Evolutionary conservation across 345 rosid species (phyloP), one percentile per base, ranked within the genome.

Genomic region (Psidium guajava): DNA sequence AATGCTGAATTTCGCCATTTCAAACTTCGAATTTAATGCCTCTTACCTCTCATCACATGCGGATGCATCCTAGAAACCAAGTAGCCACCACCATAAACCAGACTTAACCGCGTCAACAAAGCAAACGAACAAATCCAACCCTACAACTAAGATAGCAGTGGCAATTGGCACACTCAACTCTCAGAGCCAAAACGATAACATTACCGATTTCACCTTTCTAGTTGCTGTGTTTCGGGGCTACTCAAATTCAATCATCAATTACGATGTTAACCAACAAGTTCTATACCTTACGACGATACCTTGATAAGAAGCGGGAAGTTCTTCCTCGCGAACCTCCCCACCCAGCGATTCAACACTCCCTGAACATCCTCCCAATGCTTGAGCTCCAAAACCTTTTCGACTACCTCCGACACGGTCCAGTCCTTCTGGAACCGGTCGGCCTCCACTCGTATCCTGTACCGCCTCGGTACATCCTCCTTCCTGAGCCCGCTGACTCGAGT

Each of bases 381-480:
- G 88, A 95, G 94, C 87, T 88, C 90, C 83, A 94, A 51, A 42
- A 95, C 89, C 80, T 86, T 89, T 24, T 92, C 86, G 73, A 91
- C 95, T 14, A 96, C 94, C 81, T 94, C 93, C 40, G 98, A 93
- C n/a, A 96, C 88, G 36, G 88, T 87, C 98, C 96, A 96, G 91
- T 96, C 98, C 90, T 90, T 94, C 91, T 96, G 98, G 91, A 95
- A 94, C 86, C 97, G 90, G 86, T 96, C 93, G 50, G 90, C 91
- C 81, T 89, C 89, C 4, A 93, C 96, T 6, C 91, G 88, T 36
- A 94, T 50, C 53, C 95, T 93, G 87, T 94, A 87, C 15, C 94
- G 94, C 86, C 88, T 91, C 11, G 94, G 92, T 3, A 95, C 89
- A 73, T 96, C 93, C 52, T 89, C 86, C 91, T 94, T 94, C 69